These are phyloP conservation scores for Linaria vulgaris DNA, from an alignment of 257 asterid genomes.

Conservation along the genomic window DNA sequence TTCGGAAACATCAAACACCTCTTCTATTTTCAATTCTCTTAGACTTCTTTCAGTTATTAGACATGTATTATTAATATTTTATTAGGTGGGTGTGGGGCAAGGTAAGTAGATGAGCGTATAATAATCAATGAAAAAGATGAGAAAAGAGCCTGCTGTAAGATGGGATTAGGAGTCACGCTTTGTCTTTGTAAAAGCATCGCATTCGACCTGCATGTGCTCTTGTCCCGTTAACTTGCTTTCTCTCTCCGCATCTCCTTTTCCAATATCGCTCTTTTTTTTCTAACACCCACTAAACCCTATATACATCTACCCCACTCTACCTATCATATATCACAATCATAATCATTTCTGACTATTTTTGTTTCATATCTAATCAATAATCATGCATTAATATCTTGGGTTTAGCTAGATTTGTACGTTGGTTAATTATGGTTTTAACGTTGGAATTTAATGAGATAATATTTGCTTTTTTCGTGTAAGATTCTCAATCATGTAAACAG, in stretches of 20 bases:
- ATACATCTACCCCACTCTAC: slow-evolving; percentile 28
- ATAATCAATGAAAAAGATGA: not conserved
- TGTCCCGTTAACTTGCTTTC: slow-evolving; percentile 50
- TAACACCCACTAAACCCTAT: no score
- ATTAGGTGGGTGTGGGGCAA: slow-evolving; percentile 29
- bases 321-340: slow-evolving; percentile 6
- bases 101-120: slow-evolving; percentile 28
- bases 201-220: slow-evolving; percentile 66
- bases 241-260: slow-evolving; percentile 32
- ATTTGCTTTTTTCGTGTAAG: no score
- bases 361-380: not conserved
- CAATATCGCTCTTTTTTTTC: no score
- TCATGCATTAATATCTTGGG: not conserved
- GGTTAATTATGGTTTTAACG: no score
- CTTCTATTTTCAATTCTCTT: no score
- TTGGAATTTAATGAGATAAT: no score
- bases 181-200: slow-evolving; percentile 45
- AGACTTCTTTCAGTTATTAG: no score
- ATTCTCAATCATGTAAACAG: no score
- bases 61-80: no score
- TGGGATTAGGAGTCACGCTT: slow-evolving; percentile 46
- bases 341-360: not conserved
- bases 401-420: no score
- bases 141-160: slow-evolving; percentile 12
- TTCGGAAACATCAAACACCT: no score